Evolutionary conservation across 2,329 filamentous ascomycete species (phyloP).

Genomic region (Cladosporium sp.): DNA sequence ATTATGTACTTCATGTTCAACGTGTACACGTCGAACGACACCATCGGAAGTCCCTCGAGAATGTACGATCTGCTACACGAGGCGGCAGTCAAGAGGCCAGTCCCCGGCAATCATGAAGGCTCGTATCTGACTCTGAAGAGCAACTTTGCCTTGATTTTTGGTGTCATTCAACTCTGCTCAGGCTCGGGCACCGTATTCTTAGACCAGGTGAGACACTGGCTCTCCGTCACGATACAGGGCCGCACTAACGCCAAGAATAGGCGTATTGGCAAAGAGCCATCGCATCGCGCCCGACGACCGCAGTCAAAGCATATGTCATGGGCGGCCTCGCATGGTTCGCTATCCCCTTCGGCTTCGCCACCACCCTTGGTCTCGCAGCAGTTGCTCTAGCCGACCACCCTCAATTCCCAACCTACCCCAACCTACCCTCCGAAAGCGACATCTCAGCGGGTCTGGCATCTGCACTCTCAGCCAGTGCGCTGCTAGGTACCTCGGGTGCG

Average conservation of each 20-base stretch:
- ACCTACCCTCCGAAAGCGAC: slow-evolving; percentile 21
- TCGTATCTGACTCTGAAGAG: slow-evolving; percentile 43
- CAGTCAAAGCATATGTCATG: slow-evolving; percentile 42
- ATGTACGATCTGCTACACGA: slow-evolving; percentile 45
- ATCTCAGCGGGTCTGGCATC: slow-evolving; percentile 30
- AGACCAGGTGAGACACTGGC: slow-evolving; percentile 34
- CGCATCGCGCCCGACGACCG: slow-evolving; percentile 39
- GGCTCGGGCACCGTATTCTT: slow-evolving; percentile 39
- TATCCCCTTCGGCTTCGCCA: slow-evolving; percentile 50
- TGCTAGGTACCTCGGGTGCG: slow-evolving; percentile 29
- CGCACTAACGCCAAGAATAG: slow-evolving; percentile 34
- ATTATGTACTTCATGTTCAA: slow-evolving; percentile 49
- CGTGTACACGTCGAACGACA: slow-evolving; percentile 41
- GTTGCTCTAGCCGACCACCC: slow-evolving; percentile 47
- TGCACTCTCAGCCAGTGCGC: slow-evolving; percentile 26
- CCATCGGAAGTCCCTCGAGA: slow-evolving; percentile 41
- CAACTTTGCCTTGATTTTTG: slow-evolving; percentile 41
- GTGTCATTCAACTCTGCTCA: slow-evolving; percentile 44
- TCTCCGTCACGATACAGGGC: slow-evolving; percentile 6
- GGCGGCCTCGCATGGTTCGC: slow-evolving; percentile 52
- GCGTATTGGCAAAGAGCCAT: slow-evolving; percentile 52
- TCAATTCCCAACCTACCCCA: slow-evolving; percentile 44
- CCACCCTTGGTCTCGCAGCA: slow-evolving; percentile 48
- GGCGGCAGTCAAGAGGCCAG: slow-evolving; percentile 39
- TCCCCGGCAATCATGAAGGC: slow-evolving; percentile 42